Evolutionary conservation across 2,329 filamentous ascomycete species (phyloP).

Genomic region (Aspergillus unguis): DNA sequence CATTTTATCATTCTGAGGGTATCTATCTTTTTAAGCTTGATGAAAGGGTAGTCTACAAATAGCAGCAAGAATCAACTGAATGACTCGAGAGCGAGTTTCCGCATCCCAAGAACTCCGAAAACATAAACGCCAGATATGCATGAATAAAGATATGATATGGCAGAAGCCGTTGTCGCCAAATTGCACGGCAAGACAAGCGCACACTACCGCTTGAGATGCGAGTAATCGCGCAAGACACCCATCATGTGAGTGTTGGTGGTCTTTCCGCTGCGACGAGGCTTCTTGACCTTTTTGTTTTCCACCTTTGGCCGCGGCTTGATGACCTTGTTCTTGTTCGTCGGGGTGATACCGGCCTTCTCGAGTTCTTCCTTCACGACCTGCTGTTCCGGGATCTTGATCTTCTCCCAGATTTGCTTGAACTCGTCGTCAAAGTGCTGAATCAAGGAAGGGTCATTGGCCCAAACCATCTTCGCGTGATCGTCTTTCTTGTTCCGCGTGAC

Average conservation of each 20-base stretch:
- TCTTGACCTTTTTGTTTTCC: slow-evolving; percentile 70
- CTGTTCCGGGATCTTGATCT: slow-evolving; percentile 69
- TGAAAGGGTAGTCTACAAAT: slow-evolving; percentile 2
- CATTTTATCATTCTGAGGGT: slow-evolving; percentile 12
- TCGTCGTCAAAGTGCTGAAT: slow-evolving; percentile 73
- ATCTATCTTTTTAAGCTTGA: slow-evolving; percentile 9
- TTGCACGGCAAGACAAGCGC: neutral
- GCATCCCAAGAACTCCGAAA: neutral
- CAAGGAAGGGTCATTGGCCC: slow-evolving; percentile 79
- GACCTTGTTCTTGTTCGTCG: slow-evolving; percentile 75
- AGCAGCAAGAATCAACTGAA: neutral
- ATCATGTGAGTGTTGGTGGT: slow-evolving; percentile 86
- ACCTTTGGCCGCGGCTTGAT: slow-evolving; percentile 55
- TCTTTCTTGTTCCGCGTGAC: slow-evolving; percentile 93
- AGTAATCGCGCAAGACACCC: slow-evolving; percentile 73
- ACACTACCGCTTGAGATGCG: slow-evolving; percentile 42
- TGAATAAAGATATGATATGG: neutral
- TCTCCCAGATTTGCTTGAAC: slow-evolving; percentile 80
- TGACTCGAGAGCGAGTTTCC: neutral
- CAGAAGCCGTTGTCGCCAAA: too few species aligned
- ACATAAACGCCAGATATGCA: neutral
- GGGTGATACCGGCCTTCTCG: slow-evolving; percentile 73
- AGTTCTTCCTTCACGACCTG: slow-evolving; percentile 76
- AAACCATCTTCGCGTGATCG: slow-evolving; percentile 77
- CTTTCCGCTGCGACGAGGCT: slow-evolving; percentile 70